phyloP scores from a whole-genome alignment of 2,329 filamentous ascomycete genomes.

The Fusarium stilboides region DNA sequence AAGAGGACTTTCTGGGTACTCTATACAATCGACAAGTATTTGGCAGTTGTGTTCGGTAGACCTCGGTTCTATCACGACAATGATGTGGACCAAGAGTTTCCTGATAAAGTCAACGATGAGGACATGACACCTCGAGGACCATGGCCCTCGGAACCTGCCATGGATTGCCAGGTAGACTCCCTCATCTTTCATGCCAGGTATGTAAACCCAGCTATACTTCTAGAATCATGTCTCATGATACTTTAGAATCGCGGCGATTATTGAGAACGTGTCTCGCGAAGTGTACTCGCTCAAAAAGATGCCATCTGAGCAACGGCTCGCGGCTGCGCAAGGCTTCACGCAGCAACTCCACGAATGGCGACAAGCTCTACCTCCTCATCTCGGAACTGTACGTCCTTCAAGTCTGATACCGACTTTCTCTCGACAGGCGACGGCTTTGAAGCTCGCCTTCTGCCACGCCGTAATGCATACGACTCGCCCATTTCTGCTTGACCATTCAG shows the following conservation, averaged over 20 bases:
- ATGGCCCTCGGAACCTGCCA: conserved; percentile 43
- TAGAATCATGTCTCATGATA: too few relatives aligned
- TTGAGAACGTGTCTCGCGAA: conserved; percentile 57
- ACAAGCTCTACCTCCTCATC: conserved; percentile 58
- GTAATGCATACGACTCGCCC: conserved; percentile 70
- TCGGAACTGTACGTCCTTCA: conserved; percentile 60
- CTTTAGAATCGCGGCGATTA: conserved; percentile 58
- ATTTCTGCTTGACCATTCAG: conserved; percentile 62
- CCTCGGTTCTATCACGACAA: conserved; percentile 74
- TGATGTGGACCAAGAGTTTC: conserved; percentile 74
- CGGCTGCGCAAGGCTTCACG: conserved; percentile 57
- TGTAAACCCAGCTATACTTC: too few relatives aligned
- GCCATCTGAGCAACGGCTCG: conserved; percentile 55
- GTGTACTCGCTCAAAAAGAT: conserved; percentile 58
- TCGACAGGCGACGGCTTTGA: conserved; percentile 67
- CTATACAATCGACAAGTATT: conserved; percentile 74
- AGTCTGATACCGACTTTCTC: conserved; percentile 63
- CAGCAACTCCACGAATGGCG: conserved; percentile 59
- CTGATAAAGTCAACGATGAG: conserved; percentile 69
- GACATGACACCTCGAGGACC: conserved; percentile 65
- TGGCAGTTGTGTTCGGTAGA: conserved; percentile 74
- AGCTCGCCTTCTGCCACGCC: conserved; percentile 69
- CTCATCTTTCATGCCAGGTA: conserved; percentile 62
- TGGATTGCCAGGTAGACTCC: conserved; percentile 66
- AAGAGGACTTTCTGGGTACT: conserved; percentile 74